phyloP scores from a whole-genome alignment of 2,329 filamentous ascomycete genomes.

The Didymosphaeria variabile region DNA sequence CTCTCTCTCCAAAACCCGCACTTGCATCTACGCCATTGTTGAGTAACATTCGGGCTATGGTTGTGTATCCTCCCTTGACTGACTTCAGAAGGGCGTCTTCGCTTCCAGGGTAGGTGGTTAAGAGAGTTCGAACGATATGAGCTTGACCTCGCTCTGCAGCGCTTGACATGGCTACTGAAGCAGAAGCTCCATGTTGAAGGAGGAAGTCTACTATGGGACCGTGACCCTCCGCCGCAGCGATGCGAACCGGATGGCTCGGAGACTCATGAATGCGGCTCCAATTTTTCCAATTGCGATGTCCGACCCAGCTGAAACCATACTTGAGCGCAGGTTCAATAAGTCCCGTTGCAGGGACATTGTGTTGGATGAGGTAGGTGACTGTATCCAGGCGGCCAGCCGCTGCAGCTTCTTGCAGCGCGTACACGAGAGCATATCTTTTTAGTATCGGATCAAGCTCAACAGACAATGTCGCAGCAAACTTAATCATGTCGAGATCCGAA shows the following conservation, averaged over 20 bases:
- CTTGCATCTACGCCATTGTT: slow-evolving; percentile 1
- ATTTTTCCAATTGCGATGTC: not conserved
- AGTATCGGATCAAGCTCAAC: not conserved
- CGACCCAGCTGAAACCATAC: not conserved
- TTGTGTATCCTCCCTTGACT: slow-evolving; percentile 4
- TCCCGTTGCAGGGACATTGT: not conserved
- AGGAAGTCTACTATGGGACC: not conserved
- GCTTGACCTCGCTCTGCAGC: slow-evolving; percentile 1
- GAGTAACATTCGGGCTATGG: slow-evolving; percentile 2
- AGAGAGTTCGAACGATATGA: not conserved
- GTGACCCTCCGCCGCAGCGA: slow-evolving; percentile 1
- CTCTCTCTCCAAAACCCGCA: not conserved
- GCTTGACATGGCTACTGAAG: slow-evolving; percentile 3
- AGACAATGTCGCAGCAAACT: slow-evolving; percentile 1
- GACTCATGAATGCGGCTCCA: not conserved
- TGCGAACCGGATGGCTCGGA: not conserved
- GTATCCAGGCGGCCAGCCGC: slow-evolving; percentile 2
- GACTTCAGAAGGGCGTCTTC: slow-evolving; percentile 4
- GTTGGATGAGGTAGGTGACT: not conserved
- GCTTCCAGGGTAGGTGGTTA: not conserved
- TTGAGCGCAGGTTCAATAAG: not conserved
- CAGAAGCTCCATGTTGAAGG: not conserved
- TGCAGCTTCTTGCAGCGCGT: slow-evolving; percentile 1
- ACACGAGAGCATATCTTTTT: not conserved
- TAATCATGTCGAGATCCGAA: slow-evolving; percentile 1